These are phyloP conservation scores for Leccinum variicolor DNA, from an alignment of 768 basidiomycete species.

Conservation along the genomic window DNA sequence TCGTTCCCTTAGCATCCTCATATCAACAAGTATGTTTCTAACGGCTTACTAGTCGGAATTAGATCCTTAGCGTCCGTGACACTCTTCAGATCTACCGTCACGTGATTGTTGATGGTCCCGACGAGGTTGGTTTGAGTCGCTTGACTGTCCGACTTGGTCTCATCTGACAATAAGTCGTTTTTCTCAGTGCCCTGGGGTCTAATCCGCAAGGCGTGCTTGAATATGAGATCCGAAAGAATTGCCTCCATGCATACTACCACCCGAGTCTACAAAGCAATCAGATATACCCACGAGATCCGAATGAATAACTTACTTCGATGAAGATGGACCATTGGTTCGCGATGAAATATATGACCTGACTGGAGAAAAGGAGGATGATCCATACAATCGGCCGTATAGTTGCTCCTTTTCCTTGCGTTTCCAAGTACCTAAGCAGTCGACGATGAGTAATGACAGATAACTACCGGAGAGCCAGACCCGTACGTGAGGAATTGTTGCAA, in stretches of 20 bases:
- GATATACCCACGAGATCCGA: neutral
- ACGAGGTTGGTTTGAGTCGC: conserved; percentile 45
- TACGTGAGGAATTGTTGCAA: conserved; percentile 8
- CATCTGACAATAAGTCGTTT: neutral
- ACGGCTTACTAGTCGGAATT: neutral
- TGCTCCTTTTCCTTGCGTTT: conserved; percentile 46
- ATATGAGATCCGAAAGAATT: conserved; percentile 51
- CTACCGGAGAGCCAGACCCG: neutral
- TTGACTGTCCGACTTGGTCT: conserved; percentile 17
- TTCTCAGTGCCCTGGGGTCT: conserved; percentile 27
- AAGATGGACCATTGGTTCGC: conserved; percentile 52
- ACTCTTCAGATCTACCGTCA: conserved; percentile 42
- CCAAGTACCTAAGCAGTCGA: conserved; percentile 45
- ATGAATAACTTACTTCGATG: conserved; percentile 15
- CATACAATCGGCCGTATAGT: conserved; percentile 64
- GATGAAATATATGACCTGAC: conserved; percentile 41
- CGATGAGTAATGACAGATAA: neutral
- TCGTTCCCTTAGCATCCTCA: conserved; percentile 32
- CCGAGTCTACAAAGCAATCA: conserved; percentile 30
- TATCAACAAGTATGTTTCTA: neutral
- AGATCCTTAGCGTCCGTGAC: conserved; percentile 14
- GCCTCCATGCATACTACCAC: conserved; percentile 47
- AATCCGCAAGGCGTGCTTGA: conserved; percentile 57
- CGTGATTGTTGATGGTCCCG: conserved; percentile 74
- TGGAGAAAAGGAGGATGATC: conserved; percentile 51